phyloP scores from a whole-genome alignment of 768 basidiomycete genomes.

The Pleurotus djamor region DNA sequence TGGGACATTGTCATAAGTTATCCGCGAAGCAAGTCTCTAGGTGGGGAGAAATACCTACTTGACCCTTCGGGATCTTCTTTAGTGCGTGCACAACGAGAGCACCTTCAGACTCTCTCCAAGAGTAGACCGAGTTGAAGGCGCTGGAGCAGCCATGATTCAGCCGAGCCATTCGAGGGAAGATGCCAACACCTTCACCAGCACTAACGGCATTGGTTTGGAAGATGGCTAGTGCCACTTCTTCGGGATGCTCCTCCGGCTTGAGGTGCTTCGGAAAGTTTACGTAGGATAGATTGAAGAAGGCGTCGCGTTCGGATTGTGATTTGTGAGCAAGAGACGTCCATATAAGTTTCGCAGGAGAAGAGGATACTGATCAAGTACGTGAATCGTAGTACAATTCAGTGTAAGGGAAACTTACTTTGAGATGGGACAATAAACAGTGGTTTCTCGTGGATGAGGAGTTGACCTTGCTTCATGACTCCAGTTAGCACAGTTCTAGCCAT shows the following conservation, averaged over 20 bases:
- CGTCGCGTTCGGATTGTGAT: conserved; percentile 26
- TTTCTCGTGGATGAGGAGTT: conserved; percentile 51
- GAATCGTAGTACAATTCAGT: no score
- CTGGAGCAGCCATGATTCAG: conserved; percentile 69
- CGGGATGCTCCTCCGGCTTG: conserved; percentile 30
- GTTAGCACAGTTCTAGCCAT: neutral
- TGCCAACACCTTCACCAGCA: conserved; percentile 49
- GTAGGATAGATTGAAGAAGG: conserved; percentile 56
- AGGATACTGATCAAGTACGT: conserved; percentile 28
- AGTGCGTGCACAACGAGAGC: conserved; percentile 57
- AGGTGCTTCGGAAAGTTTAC: conserved; percentile 45
- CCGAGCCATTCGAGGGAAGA: conserved; percentile 69
- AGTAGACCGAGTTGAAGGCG: conserved; percentile 67
- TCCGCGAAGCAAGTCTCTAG: neutral
- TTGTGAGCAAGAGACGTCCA: conserved; percentile 29
- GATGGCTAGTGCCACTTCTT: conserved; percentile 57
- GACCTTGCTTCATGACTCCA: conserved; percentile 44
- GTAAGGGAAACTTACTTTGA: conserved; percentile 43
- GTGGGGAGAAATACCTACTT: conserved; percentile 29
- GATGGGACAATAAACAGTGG: conserved; percentile 53
- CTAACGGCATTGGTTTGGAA: conserved; percentile 67
- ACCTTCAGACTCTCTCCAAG: conserved; percentile 49
- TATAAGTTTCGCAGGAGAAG: conserved; percentile 46
- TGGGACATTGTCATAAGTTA: neutral
- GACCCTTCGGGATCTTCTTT: conserved; percentile 47